Conservation (phyloP, 495 filamentous ascomycete species). For the Lophiotrema nucula region DNA sequence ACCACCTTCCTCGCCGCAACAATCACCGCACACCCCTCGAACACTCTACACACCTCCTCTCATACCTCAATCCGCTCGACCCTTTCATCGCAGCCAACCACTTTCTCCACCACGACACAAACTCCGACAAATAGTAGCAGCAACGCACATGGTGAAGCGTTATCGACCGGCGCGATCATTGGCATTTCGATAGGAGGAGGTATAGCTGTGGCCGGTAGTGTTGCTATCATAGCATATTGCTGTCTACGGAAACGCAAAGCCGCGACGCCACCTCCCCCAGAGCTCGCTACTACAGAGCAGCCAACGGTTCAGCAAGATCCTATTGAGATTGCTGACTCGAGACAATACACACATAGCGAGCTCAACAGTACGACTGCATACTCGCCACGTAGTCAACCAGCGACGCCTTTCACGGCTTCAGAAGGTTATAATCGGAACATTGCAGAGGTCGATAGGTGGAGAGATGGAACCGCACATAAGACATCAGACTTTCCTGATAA, state of each 20-base stretch:
- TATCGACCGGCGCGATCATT: slow-evolving; percentile 17
- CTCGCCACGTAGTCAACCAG: not conserved
- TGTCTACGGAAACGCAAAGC: slow-evolving; percentile 4
- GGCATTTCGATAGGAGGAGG: slow-evolving; percentile 11
- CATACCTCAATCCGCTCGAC: no score
- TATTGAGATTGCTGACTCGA: slow-evolving; percentile 10
- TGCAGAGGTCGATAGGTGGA: slow-evolving; percentile 14
- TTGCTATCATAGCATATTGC: slow-evolving; percentile 6
- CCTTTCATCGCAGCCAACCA: no score
- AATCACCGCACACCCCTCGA: slow-evolving; percentile 7
- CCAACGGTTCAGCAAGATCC: not conserved
- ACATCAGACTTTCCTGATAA: no score
- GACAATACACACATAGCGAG: not conserved
- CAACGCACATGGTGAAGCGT: not conserved
- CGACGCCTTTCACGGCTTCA: slow-evolving; percentile 1
- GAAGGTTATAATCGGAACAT: not conserved
- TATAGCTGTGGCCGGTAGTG: not conserved
- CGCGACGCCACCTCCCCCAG: not conserved
- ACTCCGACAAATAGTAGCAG: not conserved
- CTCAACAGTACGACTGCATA: slow-evolving; percentile 4
- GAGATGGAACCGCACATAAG: not conserved
- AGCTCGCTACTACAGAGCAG: not conserved
- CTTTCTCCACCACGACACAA: not conserved
- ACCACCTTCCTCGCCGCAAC: slow-evolving; percentile 17
- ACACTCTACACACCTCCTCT: no score